Evolutionary conservation across 768 basidiomycete species (phyloP).

Genomic region (Auriscalpium orientale): DNA sequence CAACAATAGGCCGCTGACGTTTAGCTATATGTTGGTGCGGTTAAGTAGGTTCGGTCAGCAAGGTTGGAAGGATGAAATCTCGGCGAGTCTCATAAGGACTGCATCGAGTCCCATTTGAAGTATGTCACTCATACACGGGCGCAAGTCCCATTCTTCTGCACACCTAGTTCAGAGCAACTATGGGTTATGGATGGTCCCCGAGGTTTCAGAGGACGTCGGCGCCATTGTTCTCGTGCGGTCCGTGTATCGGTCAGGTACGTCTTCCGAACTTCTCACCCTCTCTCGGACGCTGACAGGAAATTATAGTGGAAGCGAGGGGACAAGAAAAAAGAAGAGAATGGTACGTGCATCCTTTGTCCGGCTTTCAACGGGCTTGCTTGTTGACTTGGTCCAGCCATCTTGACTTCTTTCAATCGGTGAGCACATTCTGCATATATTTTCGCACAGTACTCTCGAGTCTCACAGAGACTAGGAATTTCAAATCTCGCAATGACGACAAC

Average conservation of each 20-base stretch:
- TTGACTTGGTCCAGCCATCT: conserved; percentile 52
- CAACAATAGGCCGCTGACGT: no score
- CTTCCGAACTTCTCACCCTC: neutral
- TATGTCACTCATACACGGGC: neutral
- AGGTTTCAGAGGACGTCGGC: conserved; percentile 79
- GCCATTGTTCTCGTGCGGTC: conserved; percentile 90
- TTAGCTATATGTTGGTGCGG: no score
- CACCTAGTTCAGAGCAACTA: conserved; percentile 91
- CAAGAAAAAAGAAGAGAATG: conserved; percentile 84
- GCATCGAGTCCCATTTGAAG: neutral
- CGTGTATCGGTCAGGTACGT: conserved; percentile 94
- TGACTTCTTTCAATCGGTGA: conserved; percentile 94
- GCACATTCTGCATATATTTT: conserved; percentile 16
- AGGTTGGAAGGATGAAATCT: conserved; percentile 90
- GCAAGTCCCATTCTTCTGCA: conserved; percentile 79
- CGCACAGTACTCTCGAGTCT: neutral
- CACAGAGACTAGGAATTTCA: conserved; percentile 52
- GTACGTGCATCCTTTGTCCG: conserved; percentile 34
- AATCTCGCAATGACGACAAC: conserved; percentile 96
- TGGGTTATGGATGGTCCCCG: conserved; percentile 88
- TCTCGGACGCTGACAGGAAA: neutral
- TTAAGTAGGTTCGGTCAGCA: no score
- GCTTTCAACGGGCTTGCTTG: conserved; percentile 5
- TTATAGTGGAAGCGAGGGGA: conserved; percentile 87
- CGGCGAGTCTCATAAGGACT: conserved; percentile 83